Evolutionary conservation across 2,329 filamentous ascomycete genomes (phyloP), one percentile per base, ranked within the genome.

Genomic region (Neonectria coccinea): DNA sequence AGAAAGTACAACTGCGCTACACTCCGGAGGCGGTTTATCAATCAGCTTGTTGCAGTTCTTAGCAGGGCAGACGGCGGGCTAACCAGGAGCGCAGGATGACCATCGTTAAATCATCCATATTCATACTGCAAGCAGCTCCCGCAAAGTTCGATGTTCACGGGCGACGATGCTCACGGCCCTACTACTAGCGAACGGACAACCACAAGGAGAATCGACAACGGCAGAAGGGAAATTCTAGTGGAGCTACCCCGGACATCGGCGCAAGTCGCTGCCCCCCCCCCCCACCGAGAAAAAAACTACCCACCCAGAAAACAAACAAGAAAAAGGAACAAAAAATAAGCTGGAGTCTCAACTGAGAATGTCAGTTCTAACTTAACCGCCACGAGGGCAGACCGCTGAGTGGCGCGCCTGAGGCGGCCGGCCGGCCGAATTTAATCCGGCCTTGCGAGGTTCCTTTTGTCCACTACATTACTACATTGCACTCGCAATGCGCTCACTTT

Each of bases 191-290:
- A 52, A 52, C n/a, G 47, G 54, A 27, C 50, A 29, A 33, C 36
- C n/a, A 33, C 20, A 20, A 20, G 20, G 20, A 18, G 22, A 56
- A 16, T 42, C 47, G 41, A 52, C 20, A 54, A 18, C 51, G 18
- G 56, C 36, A 25, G 18, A 39, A 50, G 36, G 18, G 53, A 55
- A 62, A 56, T 42, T 62, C 50, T 63, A 62, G 72, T 72, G 72
- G 71, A 62, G 64, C 64, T 74, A 74, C 72, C 72, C 72, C 72
- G 72, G 72, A 74, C 71, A 74, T 72, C 71, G 72, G 72, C 69
- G 69, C 53, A 62, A 62, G 41, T 57, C 60, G 54, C 33, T 39
- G 22, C 2, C 22, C 22, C 22, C 22, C 22, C 22, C 22, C n/a
- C n/a, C n/a, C n/a, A n/a, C n/a, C n/a, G n/a, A n/a, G 22, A 22